Conservation (phyloP, 2,329 filamentous ascomycete species). For the Aschersonia sp. region DNA sequence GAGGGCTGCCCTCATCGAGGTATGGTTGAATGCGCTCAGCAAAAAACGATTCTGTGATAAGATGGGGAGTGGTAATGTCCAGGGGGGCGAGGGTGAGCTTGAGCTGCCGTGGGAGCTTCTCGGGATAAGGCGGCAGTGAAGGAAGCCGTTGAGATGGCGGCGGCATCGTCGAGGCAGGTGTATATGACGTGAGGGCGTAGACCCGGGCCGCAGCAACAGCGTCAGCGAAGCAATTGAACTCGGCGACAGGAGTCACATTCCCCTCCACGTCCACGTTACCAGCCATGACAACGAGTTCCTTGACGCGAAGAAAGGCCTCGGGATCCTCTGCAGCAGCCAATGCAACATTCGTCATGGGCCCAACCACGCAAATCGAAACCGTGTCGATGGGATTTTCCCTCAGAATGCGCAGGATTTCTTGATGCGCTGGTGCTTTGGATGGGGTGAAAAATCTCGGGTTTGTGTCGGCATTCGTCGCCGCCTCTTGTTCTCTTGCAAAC, state of each 20-base stretch:
- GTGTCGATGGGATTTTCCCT: constrained; percentile 68
- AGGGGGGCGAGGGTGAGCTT: constrained; percentile 60
- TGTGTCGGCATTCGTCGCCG: constrained; percentile 23
- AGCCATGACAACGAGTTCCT: constrained; percentile 92
- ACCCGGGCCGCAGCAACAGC: constrained; percentile 61
- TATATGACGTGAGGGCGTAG: constrained; percentile 61
- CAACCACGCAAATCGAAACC: constrained; percentile 79
- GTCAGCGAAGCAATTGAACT: constrained; percentile 95
- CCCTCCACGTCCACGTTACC: constrained; percentile 67
- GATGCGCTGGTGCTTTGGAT: constrained; percentile 58
- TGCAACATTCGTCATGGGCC: constrained; percentile 87
- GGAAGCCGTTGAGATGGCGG: constrained; percentile 37
- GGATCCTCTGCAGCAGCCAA: constrained; percentile 78
- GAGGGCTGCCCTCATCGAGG: constrained; percentile 48
- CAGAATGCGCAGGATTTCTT: constrained; percentile 80
- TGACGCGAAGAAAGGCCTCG: constrained; percentile 74
- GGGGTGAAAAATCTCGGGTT: constrained; percentile 55
- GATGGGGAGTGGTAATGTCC: constrained; percentile 61
- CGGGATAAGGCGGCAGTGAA: constrained; percentile 46
- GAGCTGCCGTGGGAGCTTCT: constrained; percentile 44
- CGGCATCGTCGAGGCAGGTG: constrained; percentile 69
- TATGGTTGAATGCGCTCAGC: constrained; percentile 36
- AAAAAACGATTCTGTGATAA: constrained; percentile 48
- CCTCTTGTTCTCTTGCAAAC: constrained; percentile 28
- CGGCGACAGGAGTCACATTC: constrained; percentile 73